phyloP scores from a whole-genome alignment of 805 yeast genomes.

The Saccharomycopsis sp. region DNA sequence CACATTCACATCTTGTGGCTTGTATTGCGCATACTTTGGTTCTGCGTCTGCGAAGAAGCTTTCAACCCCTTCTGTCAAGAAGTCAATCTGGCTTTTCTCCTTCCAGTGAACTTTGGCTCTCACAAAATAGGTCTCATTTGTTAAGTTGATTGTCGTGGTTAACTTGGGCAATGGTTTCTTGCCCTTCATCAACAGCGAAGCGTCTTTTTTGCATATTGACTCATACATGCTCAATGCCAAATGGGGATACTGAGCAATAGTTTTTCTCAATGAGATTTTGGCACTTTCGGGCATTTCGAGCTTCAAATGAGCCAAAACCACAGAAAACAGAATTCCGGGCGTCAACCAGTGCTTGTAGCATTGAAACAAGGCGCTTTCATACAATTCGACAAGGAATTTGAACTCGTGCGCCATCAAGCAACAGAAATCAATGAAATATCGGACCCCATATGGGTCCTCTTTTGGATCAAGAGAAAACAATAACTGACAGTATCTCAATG shows the following conservation, averaged over 20 bases:
- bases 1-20: no score
- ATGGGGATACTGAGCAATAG: constrained; percentile 50
- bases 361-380: constrained; percentile 44
- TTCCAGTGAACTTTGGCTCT: constrained; percentile 51
- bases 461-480: constrained; percentile 62
- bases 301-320: constrained; percentile 51
- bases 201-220: constrained; percentile 30
- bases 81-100: constrained; percentile 36
- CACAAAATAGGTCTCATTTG: constrained; percentile 49
- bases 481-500: constrained; percentile 64
- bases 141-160: constrained; percentile 24
- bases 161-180: neutral
- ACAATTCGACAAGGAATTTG: constrained; percentile 50
- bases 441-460: constrained; percentile 77
- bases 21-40: neutral
- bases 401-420: constrained; percentile 59
- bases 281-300: constrained; percentile 39
- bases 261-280: constrained; percentile 35
- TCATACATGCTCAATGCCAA: constrained; percentile 44
- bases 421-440: constrained; percentile 75
- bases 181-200: no score
- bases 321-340: constrained; percentile 61
- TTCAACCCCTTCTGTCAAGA: constrained; percentile 33
- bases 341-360: constrained; percentile 61
- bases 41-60: neutral